Percentiles rank a stretch among this genome's conserved stretches.
phyloP scores from a whole-genome alignment of 257 asterid genomes.

The Primulina tabacum region DNA sequence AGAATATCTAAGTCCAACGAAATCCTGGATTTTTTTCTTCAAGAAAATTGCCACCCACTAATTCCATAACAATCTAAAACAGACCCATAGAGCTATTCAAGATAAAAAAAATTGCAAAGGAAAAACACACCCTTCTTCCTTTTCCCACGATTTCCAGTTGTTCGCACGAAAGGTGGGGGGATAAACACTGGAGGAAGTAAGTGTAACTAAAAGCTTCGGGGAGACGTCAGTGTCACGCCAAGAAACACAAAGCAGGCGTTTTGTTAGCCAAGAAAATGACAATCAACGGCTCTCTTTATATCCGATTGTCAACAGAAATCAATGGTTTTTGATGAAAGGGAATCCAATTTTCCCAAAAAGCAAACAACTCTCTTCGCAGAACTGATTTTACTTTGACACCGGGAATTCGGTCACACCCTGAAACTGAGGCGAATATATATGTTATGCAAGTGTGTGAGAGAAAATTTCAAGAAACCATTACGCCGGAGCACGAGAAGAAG shows the following conservation, averaged over 20 bases:
- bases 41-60: neutral
- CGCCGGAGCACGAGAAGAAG: neutral
- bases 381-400: neutral
- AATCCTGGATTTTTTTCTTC: neutral
- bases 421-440: neutral
- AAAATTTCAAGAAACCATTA: neutral
- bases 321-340: neutral
- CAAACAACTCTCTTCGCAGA: neutral
- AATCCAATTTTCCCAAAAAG: neutral
- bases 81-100: neutral
- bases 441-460: neutral
- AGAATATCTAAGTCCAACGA: neutral
- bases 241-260: constrained; percentile 6
- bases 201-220: neutral
- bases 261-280: neutral
- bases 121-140: neutral
- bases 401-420: neutral
- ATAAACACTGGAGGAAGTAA: constrained; percentile 5
- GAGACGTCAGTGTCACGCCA: constrained; percentile 5
- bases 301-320: neutral
- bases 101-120: neutral
- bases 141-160: neutral
- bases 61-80: neutral
- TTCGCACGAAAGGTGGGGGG: neutral
- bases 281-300: neutral